Base-by-base conservation (phyloP, 2,329 filamentous ascomycete genomes). In the Diplodia intermedia region DNA sequence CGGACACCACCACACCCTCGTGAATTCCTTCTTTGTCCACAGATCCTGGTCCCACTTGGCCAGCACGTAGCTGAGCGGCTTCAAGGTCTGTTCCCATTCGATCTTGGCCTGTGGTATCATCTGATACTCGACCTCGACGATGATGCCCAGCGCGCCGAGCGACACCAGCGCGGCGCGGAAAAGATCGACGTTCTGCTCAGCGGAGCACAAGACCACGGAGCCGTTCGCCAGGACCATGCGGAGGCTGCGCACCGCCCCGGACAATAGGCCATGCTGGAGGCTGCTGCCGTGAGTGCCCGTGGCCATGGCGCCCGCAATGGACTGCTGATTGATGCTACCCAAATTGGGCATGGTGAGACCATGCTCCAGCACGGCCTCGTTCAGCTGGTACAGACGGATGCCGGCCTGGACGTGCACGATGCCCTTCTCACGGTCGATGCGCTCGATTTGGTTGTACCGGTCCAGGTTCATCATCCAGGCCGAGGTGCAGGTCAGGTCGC, bases 1-100 rank as follows among this genome's bases (percentile, higher is more conserved):
- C 0, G 95, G 95, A 76, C 97, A 89, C 95, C 95, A 99, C 94
- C 95, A 99, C 33, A 97, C 93, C 33, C 95, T 87, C 31, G 96
- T 92, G 75, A 94, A 99, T 79, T 98, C 93, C 70, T 90, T 88
- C 70, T 89, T 86, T 1, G 88, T 92, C 94, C 95, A 98, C 15
- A 98, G 84, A 40, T 86, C 86, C 7, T 82, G 84, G 20, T 89
- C 80, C 93, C 95, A 98, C 7, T 86, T 84, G 12, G 84, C 82
- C 57, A 97, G 83, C 70, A 97, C 86, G 55, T 87, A 85, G 54
- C 82, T 77, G 70, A 97, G 89, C 1, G 88, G 80, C 70, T 92
- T 88, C 69, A 97, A 86, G 8, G 89, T 89, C 82, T 97, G 95
- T 67, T 86, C 82, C 95, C 95, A 99, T 69, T 88, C 86, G 68